A percentile compares a stretch with the other conserved stretches of the same genome.
These are phyloP conservation scores for Mycena indigotica DNA, from an alignment of 768 basidiomycete genomes.

Conservation along the genomic window DNA sequence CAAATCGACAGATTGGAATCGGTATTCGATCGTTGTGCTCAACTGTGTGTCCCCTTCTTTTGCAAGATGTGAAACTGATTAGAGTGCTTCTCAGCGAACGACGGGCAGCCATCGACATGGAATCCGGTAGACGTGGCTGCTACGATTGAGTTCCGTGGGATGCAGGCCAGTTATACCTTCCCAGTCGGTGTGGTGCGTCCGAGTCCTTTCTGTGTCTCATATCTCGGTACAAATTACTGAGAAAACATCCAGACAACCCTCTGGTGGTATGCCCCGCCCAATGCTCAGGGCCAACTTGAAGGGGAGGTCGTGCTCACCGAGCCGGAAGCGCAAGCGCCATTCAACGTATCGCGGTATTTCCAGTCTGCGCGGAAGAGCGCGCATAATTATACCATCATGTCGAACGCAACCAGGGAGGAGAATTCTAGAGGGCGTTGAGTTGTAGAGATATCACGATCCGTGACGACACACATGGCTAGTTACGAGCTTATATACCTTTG, in stretches of 20 bases:
- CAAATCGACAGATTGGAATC: constrained; percentile 54
- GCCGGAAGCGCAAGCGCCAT: no score
- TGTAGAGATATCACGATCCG: no score
- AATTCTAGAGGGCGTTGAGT: no score
- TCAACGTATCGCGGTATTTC: no score
- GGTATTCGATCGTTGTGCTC: constrained; percentile 73
- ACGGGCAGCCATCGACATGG: constrained; percentile 49
- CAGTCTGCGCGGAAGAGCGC: no score
- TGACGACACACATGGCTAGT: no score
- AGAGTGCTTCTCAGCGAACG: constrained; percentile 42
- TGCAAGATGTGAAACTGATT: not conserved
- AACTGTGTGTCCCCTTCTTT: constrained; percentile 50
- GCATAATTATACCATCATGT: no score
- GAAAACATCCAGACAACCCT: constrained; percentile 15
- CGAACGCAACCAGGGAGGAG: no score
- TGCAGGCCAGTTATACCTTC: constrained; percentile 75
- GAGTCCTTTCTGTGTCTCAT: not conserved
- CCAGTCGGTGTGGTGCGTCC: constrained; percentile 60
- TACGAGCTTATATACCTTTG: no score
- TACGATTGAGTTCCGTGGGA: constrained; percentile 67
- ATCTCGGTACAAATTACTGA: not conserved
- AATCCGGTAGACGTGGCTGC: constrained; percentile 55
- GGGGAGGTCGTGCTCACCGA: no score
- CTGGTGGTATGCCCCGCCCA: constrained; percentile 15
- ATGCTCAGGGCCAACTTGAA: constrained; percentile 10